Conservation (phyloP, 2,329 filamentous ascomycete species). For the Claviceps africana region DNA sequence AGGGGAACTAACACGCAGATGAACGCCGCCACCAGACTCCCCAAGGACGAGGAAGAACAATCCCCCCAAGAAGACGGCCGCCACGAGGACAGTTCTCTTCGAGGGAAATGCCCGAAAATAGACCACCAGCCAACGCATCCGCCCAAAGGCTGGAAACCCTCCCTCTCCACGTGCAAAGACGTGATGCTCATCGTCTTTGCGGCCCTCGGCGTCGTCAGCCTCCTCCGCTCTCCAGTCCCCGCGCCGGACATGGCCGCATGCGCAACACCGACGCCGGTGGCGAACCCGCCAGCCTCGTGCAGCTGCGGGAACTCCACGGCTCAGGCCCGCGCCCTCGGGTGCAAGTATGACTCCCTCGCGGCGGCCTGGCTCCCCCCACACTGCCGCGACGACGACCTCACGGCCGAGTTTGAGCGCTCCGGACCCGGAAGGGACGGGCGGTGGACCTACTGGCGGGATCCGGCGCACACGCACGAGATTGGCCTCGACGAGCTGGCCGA, state of each 20-base stretch:
- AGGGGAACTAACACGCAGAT: not conserved
- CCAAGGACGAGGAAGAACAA: not conserved
- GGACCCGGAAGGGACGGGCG: conserved; percentile 15
- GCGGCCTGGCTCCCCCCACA: conserved; percentile 20
- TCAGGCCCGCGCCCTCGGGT: conserved; percentile 15
- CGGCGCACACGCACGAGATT: conserved; percentile 6
- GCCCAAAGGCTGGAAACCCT: too few relatives aligned
- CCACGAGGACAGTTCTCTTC: not conserved
- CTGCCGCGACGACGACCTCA: conserved; percentile 20
- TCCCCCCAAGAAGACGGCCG: not conserved
- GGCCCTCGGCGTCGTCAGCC: not conserved
- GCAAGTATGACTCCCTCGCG: conserved; percentile 21
- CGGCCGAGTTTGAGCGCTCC: conserved; percentile 17
- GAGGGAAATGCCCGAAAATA: not conserved
- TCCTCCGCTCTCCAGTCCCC: not conserved
- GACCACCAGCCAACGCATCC: not conserved
- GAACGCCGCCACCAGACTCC: not conserved
- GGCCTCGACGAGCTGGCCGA: conserved; percentile 8
- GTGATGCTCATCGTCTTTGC: not conserved
- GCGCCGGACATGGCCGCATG: not conserved
- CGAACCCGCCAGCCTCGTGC: conserved; percentile 8
- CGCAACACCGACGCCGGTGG: not conserved
- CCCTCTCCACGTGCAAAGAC: not conserved
- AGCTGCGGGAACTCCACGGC: conserved; percentile 17
- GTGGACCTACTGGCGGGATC: conserved; percentile 20